Percentiles rank a stretch among this genome's conserved stretches.
These are phyloP conservation scores for Crucihimalaya himalaica DNA, from an alignment of 345 rosid genomes.

Conservation along the genomic window DNA sequence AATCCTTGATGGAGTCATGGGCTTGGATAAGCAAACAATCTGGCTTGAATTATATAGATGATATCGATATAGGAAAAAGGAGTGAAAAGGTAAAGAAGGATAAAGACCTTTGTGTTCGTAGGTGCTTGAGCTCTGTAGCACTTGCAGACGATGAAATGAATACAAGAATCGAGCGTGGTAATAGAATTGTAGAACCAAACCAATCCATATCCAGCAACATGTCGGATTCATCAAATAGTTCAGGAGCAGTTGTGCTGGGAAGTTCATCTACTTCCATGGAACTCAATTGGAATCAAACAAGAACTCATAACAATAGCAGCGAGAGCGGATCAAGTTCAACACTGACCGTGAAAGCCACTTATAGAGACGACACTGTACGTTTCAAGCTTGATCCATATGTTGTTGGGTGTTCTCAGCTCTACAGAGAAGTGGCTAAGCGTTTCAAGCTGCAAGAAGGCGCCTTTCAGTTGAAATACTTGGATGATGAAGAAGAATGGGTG, in stretches of 20 bases:
- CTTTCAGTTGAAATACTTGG: constrained; percentile 82
- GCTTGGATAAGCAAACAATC: constrained; percentile 38
- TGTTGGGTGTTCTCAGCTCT: constrained; percentile 64
- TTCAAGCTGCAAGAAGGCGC: constrained; percentile 66
- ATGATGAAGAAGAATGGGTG: constrained; percentile 95
- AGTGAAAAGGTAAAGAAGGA: constrained; percentile 39
- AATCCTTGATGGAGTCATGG: constrained; percentile 42
- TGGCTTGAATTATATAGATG: constrained; percentile 35
- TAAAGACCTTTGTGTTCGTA: constrained; percentile 37
- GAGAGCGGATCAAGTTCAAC: constrained; percentile 52
- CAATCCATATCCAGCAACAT: constrained; percentile 54
- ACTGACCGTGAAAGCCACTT: constrained; percentile 76
- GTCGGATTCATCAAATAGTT: constrained; percentile 69
- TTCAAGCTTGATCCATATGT: constrained; percentile 72
- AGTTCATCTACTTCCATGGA: constrained; percentile 60
- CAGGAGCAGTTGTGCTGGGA: constrained; percentile 53
- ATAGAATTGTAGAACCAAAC: constrained; percentile 45
- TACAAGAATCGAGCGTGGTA: constrained; percentile 42
- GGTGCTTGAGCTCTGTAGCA: constrained; percentile 46
- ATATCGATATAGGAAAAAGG: constrained; percentile 23
- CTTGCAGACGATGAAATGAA: constrained; percentile 47
- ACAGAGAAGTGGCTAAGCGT: constrained; percentile 74
- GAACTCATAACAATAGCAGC: constrained; percentile 33
- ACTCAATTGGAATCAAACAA: constrained; percentile 48
- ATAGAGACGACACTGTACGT: constrained; percentile 66